Evolutionary conservation across 2,329 filamentous ascomycete species (phyloP).

Genomic region (Ilyonectria mors-panacis): DNA sequence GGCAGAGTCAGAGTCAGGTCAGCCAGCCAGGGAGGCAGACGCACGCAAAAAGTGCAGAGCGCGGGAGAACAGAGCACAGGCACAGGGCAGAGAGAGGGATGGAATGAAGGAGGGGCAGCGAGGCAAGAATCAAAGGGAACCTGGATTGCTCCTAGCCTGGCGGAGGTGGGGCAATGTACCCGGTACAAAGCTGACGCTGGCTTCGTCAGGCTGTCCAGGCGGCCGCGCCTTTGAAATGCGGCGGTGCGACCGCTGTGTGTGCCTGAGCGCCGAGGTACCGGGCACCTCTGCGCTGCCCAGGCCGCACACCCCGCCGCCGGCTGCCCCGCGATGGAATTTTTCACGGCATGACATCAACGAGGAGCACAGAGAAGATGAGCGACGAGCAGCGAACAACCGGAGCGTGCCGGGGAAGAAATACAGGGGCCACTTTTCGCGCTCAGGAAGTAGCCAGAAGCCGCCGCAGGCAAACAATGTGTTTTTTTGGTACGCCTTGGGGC

Average conservation of each 20-base stretch:
- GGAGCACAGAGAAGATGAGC: conserved; percentile 28
- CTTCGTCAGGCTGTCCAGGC: conserved; percentile 8
- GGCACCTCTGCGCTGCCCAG: conserved; percentile 37
- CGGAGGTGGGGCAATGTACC: conserved; percentile 45
- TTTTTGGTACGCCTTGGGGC: not conserved
- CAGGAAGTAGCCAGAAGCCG: conserved; percentile 5
- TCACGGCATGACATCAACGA: conserved; percentile 51
- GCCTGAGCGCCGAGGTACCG: conserved; percentile 35
- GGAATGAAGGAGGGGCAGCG: conserved; percentile 39
- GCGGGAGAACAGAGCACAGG: conserved; percentile 7
- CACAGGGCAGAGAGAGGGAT: conserved; percentile 2
- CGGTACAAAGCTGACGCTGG: conserved; percentile 12
- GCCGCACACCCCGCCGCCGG: conserved; percentile 26
- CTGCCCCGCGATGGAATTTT: conserved; percentile 53
- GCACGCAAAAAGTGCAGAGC: conserved; percentile 12
- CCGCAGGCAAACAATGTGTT: conserved; percentile 11
- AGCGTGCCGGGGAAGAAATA: not conserved
- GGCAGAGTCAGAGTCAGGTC: not conserved
- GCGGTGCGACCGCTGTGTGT: conserved; percentile 9
- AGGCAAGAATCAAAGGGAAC: conserved; percentile 13
- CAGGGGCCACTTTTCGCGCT: conserved; percentile 3
- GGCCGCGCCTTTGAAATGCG: not conserved
- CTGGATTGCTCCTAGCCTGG: conserved; percentile 33
- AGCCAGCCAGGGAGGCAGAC: conserved; percentile 26
- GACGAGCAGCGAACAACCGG: conserved; percentile 6